Evolutionary conservation across 106 monocot species (phyloP).

Genomic region (Phalaenopsis equestris): DNA sequence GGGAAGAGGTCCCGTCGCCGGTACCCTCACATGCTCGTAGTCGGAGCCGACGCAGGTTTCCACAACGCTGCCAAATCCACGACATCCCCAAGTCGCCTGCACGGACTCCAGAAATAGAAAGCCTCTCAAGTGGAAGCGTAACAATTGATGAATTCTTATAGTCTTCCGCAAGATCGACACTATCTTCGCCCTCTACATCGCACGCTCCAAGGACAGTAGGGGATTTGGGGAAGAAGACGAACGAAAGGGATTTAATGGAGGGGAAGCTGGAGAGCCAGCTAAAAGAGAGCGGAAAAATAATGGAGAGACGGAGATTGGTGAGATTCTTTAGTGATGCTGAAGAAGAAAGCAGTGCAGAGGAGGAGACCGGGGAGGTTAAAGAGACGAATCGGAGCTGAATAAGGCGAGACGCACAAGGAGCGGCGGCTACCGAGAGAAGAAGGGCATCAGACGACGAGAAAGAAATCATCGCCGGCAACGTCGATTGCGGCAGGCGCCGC

Average conservation of each 20-base stretch:
- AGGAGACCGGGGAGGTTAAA: conserved; percentile 19
- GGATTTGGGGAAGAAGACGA: conserved; percentile 19
- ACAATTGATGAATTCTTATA: neutral
- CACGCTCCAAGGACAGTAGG: neutral
- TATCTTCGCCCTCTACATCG: neutral
- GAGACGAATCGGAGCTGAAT: conserved; percentile 21
- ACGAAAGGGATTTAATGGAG: conserved; percentile 33
- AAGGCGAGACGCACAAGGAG: conserved; percentile 19
- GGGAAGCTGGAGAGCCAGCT: conserved; percentile 42
- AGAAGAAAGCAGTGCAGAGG: conserved; percentile 16
- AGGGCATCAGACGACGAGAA: conserved; percentile 14
- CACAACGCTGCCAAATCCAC: conserved; percentile 63
- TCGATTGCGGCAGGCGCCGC: neutral
- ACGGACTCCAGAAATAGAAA: conserved; percentile 46
- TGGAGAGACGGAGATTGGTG: conserved; percentile 26
- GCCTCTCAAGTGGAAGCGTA: conserved; percentile 32
- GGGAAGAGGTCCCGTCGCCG: conserved; percentile 32
- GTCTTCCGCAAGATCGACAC: neutral
- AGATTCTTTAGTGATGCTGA: conserved; percentile 17
- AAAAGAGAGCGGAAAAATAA: conserved; percentile 29
- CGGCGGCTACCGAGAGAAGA: conserved; percentile 11
- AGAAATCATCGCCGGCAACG: neutral
- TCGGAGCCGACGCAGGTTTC: conserved; percentile 43
- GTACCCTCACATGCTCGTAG: conserved; percentile 63
- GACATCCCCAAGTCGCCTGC: conserved; percentile 30